These are phyloP conservation scores for Alternaria longipes DNA, from an alignment of 2,329 filamentous ascomycete genomes.

Conservation along the genomic window DNA sequence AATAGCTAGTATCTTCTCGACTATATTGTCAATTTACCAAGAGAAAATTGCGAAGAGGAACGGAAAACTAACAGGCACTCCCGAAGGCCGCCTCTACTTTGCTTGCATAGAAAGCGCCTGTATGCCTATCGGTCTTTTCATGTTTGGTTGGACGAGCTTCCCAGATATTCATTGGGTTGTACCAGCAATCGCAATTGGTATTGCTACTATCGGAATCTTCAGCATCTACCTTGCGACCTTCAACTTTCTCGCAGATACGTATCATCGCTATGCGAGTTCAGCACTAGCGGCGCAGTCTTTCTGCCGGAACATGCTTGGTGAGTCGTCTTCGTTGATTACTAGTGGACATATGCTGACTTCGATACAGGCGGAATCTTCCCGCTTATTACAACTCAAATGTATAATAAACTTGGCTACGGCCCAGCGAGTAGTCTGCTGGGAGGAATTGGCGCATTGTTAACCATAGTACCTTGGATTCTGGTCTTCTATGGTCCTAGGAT, in stretches of 20 bases:
- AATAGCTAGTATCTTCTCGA: conserved; percentile 71
- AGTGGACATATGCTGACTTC: conserved; percentile 8
- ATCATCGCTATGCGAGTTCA: conserved; percentile 84
- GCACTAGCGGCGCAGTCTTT: conserved; percentile 87
- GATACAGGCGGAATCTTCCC: conserved; percentile 74
- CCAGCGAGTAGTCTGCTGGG: conserved; percentile 79
- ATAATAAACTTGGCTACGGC: conserved; percentile 73
- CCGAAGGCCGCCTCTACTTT: conserved; percentile 85
- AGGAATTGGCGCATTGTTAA: conserved; percentile 72
- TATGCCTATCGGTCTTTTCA: conserved; percentile 81
- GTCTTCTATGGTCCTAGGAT: conserved; percentile 82
- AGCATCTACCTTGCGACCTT: conserved; percentile 81
- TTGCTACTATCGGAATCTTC: conserved; percentile 86
- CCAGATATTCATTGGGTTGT: conserved; percentile 74
- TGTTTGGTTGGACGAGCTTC: conserved; percentile 78
- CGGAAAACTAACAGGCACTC: conserved; percentile 53
- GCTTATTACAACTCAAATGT: conserved; percentile 77
- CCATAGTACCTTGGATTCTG: conserved; percentile 86
- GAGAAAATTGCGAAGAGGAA: conserved; percentile 69
- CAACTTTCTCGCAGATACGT: conserved; percentile 91
- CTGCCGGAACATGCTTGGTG: conserved; percentile 80
- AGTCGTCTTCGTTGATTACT: conserved; percentile 1
- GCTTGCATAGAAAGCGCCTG: conserved; percentile 78
- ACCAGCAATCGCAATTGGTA: conserved; percentile 73
- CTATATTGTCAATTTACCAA: conserved; percentile 74